Evolutionary conservation across 2,329 filamentous ascomycete species (phyloP), one percentile per base, ranked within the genome.

Genomic region (Helotiales sp.): DNA sequence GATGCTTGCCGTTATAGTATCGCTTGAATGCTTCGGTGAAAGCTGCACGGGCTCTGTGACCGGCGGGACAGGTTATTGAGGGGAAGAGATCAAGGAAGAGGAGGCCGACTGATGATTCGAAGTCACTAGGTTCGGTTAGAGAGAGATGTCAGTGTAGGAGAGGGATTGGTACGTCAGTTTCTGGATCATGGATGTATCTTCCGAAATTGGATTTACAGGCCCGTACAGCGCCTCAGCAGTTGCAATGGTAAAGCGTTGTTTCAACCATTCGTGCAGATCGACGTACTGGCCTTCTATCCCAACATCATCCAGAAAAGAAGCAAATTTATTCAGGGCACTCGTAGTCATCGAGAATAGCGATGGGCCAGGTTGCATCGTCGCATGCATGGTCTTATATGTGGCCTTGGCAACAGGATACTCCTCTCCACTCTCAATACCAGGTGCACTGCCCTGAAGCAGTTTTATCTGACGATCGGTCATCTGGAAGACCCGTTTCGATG

Each of bases 161-260:
- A 24, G 10, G 5, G 5, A n/a, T 22, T 52, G 43, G n/a, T 72
- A 79, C 79, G 73, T 76, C n/a, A 83, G 76, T 13, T 77, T 75
- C 5, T 81, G 71, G 5, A 80, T 67, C 3, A 83, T 67, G 2
- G 69, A 66, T 1, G 75, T 72, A 10, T 82, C 70, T 1, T 74
- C 64, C 10, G 68, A 73, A 20, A 83, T 78, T 0, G 82, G 81
- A 66, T 84, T 83, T 0, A 78, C 61, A 0, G 79, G 75, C 0
- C 83, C 82, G 60, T 80, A 85, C 13, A 85, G 70, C 1, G 79
- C 78, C 26, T 76, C 69, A 3, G 77, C 75, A 0, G 79, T 80
- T 3, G 80, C 79, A 2, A 78, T 62, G 1, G 78, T 79, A 65
- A 82, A 78, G 5, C 77, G 62, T n/a, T 80, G 69, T 3, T 78